Evolutionary conservation across 2,329 filamentous ascomycete genomes (phyloP).

Genomic region (Penicillium sp.): DNA sequence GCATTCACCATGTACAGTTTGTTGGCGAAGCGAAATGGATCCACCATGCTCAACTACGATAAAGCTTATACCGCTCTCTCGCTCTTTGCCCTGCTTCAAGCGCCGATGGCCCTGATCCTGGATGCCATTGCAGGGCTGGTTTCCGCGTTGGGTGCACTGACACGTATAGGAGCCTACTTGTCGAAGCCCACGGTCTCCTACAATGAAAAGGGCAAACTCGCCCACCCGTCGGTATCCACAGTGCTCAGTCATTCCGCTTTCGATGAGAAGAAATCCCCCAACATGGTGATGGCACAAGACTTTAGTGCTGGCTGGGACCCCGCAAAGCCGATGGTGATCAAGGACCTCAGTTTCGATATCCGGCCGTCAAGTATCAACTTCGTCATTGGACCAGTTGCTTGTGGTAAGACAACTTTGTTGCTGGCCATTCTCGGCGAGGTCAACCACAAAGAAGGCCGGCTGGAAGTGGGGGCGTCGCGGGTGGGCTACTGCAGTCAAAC

Average conservation of each 20-base stretch:
- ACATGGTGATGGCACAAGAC: neutral
- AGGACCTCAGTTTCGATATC: neutral
- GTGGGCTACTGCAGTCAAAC: conserved; percentile 13
- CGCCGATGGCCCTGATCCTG: neutral
- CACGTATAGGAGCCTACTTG: neutral
- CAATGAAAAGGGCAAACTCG: neutral
- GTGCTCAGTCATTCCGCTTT: neutral
- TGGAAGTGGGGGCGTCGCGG: neutral
- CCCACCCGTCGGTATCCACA: neutral
- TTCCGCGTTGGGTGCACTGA: neutral
- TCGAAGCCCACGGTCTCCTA: neutral
- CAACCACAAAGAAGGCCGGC: neutral
- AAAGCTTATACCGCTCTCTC: neutral
- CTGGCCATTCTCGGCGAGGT: neutral
- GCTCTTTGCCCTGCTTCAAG: neutral
- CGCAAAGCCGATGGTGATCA: neutral
- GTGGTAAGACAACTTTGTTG: neutral
- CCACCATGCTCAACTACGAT: neutral
- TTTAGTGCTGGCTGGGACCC: neutral
- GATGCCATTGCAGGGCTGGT: neutral
- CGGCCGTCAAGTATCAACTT: neutral
- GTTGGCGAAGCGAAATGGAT: no score
- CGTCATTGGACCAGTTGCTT: neutral
- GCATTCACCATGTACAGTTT: no score
- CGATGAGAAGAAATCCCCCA: neutral